Conservation (phyloP, 2,329 filamentous ascomycete genomes). For the Diplodia sapinea region DNA sequence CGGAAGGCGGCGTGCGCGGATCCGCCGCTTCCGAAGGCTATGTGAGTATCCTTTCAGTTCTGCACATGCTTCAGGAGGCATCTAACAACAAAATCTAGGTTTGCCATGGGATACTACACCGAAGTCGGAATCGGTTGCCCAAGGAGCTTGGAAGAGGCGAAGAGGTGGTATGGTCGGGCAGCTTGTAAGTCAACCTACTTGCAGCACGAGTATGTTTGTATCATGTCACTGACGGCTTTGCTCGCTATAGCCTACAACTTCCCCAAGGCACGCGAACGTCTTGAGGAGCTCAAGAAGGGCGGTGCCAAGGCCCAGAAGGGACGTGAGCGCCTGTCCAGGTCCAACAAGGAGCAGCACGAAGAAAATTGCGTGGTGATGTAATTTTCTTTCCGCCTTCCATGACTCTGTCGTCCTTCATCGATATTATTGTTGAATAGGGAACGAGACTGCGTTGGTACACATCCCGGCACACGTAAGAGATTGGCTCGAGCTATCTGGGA, state of each 20-base stretch:
- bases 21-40: slow-evolving; percentile 77
- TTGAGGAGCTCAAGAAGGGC: slow-evolving; percentile 87
- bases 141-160: slow-evolving; percentile 89
- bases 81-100: slow-evolving; percentile 46
- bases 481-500: neutral
- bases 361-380: slow-evolving; percentile 88
- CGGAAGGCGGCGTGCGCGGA: slow-evolving; percentile 88
- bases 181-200: slow-evolving; percentile 71
- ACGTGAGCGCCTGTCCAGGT: slow-evolving; percentile 79
- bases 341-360: slow-evolving; percentile 82
- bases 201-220: neutral
- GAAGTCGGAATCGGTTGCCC: slow-evolving; percentile 91
- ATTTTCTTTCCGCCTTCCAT: neutral
- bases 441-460: neutral
- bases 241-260: slow-evolving; percentile 79
- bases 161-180: slow-evolving; percentile 97
- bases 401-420: neutral
- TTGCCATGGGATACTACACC: slow-evolving; percentile 97
- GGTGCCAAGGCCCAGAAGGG: slow-evolving; percentile 75
- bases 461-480: neutral
- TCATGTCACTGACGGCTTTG: slow-evolving; percentile 32
- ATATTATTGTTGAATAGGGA: neutral
- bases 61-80: too few relatives aligned
- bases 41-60: slow-evolving; percentile 48
- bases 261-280: slow-evolving; percentile 86